These are phyloP conservation scores for Podaxis carcinomalis DNA, from an alignment of 768 basidiomycete genomes.

Conservation along the genomic window DNA sequence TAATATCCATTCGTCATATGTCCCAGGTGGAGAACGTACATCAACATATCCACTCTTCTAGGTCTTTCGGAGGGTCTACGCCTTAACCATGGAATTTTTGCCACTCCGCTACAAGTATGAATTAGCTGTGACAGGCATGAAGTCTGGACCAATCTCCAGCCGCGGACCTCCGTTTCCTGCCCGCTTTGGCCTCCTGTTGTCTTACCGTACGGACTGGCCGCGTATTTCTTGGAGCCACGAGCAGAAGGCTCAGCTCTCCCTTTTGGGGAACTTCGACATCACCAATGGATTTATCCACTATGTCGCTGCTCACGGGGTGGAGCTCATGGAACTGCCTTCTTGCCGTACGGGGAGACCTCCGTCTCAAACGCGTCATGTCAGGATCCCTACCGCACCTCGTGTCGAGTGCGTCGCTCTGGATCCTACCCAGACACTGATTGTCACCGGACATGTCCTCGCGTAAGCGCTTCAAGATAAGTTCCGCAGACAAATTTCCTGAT, in stretches of 20 bases:
- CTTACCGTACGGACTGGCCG: conserved; percentile 48
- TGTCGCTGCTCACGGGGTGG: conserved; percentile 37
- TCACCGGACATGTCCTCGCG: conserved; percentile 39
- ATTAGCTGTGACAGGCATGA: conserved; percentile 45
- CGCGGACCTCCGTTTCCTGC: conserved; percentile 31
- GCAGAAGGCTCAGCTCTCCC: conserved; percentile 32
- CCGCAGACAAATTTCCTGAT: background rate
- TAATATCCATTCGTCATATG: conserved; percentile 15
- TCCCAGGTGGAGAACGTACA: background rate
- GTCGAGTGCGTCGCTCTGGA: conserved; percentile 44
- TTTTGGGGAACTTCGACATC: conserved; percentile 30
- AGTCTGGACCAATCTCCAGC: conserved; percentile 41
- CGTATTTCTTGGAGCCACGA: conserved; percentile 45
- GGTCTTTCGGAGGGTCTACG: conserved; percentile 44
- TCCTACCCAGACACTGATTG: conserved; percentile 38
- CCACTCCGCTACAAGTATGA: conserved; percentile 48
- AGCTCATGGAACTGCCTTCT: conserved; percentile 46
- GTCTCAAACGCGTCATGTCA: conserved; percentile 39
- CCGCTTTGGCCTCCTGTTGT: conserved; percentile 41
- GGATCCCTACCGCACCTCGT: conserved; percentile 36
- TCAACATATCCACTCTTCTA: conserved; percentile 16
- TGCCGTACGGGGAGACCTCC: conserved; percentile 39
- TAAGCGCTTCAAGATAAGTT: conserved; percentile 16
- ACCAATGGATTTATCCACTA: conserved; percentile 45
- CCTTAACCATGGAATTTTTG: conserved; percentile 41